These are phyloP conservation scores for Lithospermum erythrorhizon DNA, from an alignment of 257 asterid species.

Conservation along the genomic window DNA sequence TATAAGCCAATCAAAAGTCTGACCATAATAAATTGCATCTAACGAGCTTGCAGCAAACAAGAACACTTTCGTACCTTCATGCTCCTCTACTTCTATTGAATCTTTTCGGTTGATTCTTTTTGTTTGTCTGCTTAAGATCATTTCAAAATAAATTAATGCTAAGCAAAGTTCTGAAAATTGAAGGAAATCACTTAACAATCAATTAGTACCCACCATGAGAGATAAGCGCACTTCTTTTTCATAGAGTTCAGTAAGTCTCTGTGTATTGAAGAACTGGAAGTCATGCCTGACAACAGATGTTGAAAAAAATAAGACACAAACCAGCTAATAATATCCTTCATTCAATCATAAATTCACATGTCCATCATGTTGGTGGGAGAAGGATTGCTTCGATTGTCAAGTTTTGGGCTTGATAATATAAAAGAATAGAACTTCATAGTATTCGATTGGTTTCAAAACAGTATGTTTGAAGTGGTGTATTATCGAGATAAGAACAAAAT, in stretches of 20 bases:
- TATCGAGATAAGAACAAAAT: too few relatives aligned
- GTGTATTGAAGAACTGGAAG: slow-evolving; percentile 98
- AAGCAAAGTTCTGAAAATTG: slow-evolving; percentile 7
- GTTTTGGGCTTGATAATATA: background rate
- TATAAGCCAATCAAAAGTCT: slow-evolving; percentile 15
- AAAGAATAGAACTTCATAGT: too few relatives aligned
- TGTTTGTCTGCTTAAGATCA: slow-evolving; percentile 53
- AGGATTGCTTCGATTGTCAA: background rate
- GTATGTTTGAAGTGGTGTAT: too few relatives aligned
- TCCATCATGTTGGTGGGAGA: background rate
- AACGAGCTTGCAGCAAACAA: background rate
- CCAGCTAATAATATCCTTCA: background rate
- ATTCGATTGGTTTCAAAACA: too few relatives aligned
- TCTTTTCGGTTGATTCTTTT: slow-evolving; percentile 85
- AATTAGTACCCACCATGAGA: slow-evolving; percentile 68
- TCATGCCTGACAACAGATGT: slow-evolving; percentile 62
- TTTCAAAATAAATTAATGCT: slow-evolving; percentile 7
- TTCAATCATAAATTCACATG: background rate
- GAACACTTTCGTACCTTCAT: slow-evolving; percentile 56
- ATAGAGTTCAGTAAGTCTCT: slow-evolving; percentile 87
- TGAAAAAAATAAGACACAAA: slow-evolving; percentile 2
- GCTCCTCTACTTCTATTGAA: slow-evolving; percentile 83
- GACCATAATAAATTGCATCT: slow-evolving; percentile 5
- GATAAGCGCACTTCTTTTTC: slow-evolving; percentile 98
- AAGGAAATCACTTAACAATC: slow-evolving; percentile 7